Evolutionary conservation across 495 filamentous ascomycete genomes (phyloP).

Genomic region (Hypoxylon lienhwacheense): DNA sequence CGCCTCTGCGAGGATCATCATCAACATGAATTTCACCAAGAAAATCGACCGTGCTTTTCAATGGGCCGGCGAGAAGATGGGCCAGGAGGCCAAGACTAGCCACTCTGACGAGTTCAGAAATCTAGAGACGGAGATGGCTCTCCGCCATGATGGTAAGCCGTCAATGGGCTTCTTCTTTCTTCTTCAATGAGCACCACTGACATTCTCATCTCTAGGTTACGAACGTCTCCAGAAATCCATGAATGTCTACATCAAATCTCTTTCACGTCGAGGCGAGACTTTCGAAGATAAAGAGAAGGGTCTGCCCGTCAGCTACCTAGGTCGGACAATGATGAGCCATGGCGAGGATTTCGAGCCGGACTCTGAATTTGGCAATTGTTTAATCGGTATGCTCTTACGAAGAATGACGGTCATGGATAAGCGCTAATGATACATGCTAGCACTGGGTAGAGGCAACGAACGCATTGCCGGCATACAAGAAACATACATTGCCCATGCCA

Average conservation of each 20-base stretch:
- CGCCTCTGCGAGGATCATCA: constrained; percentile 2
- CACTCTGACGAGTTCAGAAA: constrained; percentile 92
- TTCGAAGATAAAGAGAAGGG: constrained; percentile 82
- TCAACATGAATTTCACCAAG: constrained; percentile 87
- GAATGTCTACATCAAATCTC: constrained; percentile 84
- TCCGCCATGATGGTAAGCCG: constrained; percentile 81
- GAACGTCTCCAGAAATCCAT: constrained; percentile 90
- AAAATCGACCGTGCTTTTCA: constrained; percentile 96
- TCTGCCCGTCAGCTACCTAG: constrained; percentile 77
- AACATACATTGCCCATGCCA: constrained; percentile 77
- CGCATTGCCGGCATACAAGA: constrained; percentile 86
- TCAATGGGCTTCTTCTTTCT: not conserved
- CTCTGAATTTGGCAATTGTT: constrained; percentile 89
- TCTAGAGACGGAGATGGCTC: constrained; percentile 88
- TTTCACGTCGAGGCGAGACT: constrained; percentile 81
- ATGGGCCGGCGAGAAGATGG: constrained; percentile 98
- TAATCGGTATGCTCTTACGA: constrained; percentile 63
- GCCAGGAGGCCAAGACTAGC: constrained; percentile 84
- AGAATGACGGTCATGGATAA: not conserved
- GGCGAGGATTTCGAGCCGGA: constrained; percentile 92
- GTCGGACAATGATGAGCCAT: constrained; percentile 84
- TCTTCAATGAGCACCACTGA: constrained; percentile 4
- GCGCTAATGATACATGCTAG: constrained; percentile 41
- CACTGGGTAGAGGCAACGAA: constrained; percentile 84
- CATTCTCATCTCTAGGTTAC: constrained; percentile 5